phyloP scores from a whole-genome alignment of 352 stramenopile genomes.

The Globisporangium barbulae region DNA sequence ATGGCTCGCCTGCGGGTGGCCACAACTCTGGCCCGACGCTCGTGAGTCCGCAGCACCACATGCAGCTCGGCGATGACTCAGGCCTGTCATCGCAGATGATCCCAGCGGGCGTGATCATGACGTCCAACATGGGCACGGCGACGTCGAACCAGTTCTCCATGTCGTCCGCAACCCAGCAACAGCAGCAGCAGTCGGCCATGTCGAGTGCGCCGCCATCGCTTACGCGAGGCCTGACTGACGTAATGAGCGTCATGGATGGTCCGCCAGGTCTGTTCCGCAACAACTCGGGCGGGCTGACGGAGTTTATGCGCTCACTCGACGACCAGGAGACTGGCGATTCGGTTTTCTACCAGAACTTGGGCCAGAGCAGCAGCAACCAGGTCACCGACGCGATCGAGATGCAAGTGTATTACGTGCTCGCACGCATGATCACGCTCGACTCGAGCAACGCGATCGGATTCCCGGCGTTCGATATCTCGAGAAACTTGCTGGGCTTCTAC shows the following conservation, averaged over 20 bases:
- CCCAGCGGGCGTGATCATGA: constrained; percentile 69
- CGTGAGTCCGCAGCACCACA: constrained; percentile 50
- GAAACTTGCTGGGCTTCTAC: constrained; percentile 81
- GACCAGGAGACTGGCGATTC: constrained; percentile 58
- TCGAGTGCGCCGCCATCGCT: constrained; percentile 32
- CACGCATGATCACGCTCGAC: constrained; percentile 72
- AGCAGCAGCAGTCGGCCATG: constrained; percentile 25
- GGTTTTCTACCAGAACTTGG: constrained; percentile 68
- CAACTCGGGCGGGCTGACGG: constrained; percentile 68
- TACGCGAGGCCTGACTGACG: constrained; percentile 41
- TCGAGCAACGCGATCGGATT: constrained; percentile 72
- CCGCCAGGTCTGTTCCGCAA: constrained; percentile 70
- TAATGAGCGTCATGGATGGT: constrained; percentile 70
- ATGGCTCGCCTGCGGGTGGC: constrained; percentile 15
- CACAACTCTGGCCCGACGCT: constrained; percentile 20
- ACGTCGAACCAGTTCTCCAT: constrained; percentile 58
- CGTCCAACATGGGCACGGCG: constrained; percentile 38
- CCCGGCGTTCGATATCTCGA: constrained; percentile 62
- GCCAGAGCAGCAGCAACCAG: constrained; percentile 31
- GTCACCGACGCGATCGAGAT: constrained; percentile 72
- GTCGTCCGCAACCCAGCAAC: constrained; percentile 23
- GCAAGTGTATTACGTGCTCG: constrained; percentile 80
- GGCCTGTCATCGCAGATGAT: constrained; percentile 47
- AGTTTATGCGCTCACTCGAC: constrained; percentile 78
- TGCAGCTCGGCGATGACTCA: constrained; percentile 31